Percentiles rank a stretch among this genome's conserved stretches.
phyloP scores from a whole-genome alignment of 805 yeast species.

The Scheffersomyces amazonensis region DNA sequence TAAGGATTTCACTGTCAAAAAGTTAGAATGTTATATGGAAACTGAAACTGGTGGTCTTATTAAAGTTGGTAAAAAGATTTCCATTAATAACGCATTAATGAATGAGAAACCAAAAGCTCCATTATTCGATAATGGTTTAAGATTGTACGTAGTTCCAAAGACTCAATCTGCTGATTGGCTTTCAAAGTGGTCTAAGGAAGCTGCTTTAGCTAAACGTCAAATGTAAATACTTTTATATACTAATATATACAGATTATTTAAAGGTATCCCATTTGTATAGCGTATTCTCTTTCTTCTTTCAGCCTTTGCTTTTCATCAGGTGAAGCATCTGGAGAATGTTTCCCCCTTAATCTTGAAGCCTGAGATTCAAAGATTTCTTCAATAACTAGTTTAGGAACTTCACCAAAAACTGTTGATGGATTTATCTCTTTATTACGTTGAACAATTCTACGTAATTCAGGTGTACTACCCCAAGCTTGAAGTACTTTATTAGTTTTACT shows the following conservation, averaged over 20 bases:
- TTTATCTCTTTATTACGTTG: conserved; percentile 40
- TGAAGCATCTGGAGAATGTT: conserved; percentile 50
- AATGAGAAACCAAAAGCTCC: conserved; percentile 67
- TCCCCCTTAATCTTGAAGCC: conserved; percentile 49
- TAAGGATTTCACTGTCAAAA: conserved; percentile 52
- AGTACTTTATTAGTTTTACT: conserved; percentile 15
- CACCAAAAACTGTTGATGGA: conserved; percentile 72
- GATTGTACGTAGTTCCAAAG: conserved; percentile 80
- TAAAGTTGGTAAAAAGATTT: conserved; percentile 75
- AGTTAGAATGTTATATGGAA: conserved; percentile 75
- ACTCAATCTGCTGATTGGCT: conserved; percentile 64
- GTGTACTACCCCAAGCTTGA: conserved; percentile 40
- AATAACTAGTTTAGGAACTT: conserved; percentile 62
- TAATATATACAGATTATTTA: conserved; percentile 2
- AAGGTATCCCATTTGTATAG: conserved; percentile 43
- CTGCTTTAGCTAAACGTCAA: conserved; percentile 47
- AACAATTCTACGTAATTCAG: conserved; percentile 27
- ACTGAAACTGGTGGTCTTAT: conserved; percentile 81
- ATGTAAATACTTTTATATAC: conserved; percentile 4
- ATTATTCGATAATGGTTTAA: conserved; percentile 67
- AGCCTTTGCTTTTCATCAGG: conserved; percentile 38
- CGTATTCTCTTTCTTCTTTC: conserved; percentile 47
- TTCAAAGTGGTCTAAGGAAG: conserved; percentile 57
- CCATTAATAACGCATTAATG: conserved; percentile 62
- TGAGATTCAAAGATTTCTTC: conserved; percentile 63